phyloP scores from a whole-genome alignment of 768 basidiomycete genomes.

The Lentinula sp. region DNA sequence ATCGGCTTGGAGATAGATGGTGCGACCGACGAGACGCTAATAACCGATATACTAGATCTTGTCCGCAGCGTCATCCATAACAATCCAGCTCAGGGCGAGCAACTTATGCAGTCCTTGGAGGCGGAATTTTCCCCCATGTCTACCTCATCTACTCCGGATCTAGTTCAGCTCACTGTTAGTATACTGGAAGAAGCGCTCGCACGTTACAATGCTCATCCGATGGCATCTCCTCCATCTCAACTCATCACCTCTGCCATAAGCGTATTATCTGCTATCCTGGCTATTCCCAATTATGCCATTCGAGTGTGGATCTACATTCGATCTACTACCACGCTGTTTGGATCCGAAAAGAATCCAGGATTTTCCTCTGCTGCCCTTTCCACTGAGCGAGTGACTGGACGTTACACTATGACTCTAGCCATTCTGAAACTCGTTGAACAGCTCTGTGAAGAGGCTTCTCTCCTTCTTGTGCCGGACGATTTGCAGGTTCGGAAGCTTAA shows the following conservation, averaged over 20 bases:
- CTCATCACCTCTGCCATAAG: constrained; percentile 79
- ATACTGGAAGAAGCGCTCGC: constrained; percentile 76
- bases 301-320: constrained; percentile 87
- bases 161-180: constrained; percentile 76
- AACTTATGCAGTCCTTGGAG: constrained; percentile 66
- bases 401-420: constrained; percentile 79
- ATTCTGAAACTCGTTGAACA: constrained; percentile 72
- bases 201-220: constrained; percentile 34
- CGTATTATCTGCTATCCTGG: constrained; percentile 71
- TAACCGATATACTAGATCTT: constrained; percentile 74
- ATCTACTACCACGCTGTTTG: constrained; percentile 72
- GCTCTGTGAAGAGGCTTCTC: constrained; percentile 67
- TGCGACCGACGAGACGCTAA: constrained; percentile 55
- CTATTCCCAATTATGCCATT: constrained; percentile 68
- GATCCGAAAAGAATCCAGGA: constrained; percentile 48
- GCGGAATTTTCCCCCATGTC: constrained; percentile 10
- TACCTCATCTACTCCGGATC: constrained; percentile 37
- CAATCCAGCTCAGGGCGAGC: constrained; percentile 56
- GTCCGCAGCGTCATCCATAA: constrained; percentile 72
- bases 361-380: constrained; percentile 64
- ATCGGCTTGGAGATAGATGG: constrained; percentile 66
- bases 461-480: constrained; percentile 51
- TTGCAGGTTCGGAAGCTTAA: constrained; percentile 65
- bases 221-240: constrained; percentile 42
- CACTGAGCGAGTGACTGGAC: constrained; percentile 62